Evolutionary conservation across 345 rosid genomes (phyloP), one percentile per base, ranked within the genome.

Genomic region (Camelina neglecta): DNA sequence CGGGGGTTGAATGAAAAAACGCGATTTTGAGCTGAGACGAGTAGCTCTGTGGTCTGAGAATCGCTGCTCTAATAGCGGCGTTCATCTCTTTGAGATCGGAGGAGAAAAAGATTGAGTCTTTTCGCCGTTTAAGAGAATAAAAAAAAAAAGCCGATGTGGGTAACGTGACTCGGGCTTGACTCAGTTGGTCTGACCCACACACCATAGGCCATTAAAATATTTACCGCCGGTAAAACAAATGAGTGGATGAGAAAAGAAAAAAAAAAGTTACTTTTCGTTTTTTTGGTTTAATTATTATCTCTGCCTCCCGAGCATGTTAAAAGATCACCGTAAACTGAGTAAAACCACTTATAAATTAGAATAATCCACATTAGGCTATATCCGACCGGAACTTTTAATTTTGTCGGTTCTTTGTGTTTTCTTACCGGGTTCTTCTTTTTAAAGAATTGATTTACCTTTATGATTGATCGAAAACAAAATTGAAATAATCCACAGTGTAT

Each of bases 1-100:
- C 84, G 1, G 89, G 84, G 4, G 93, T 85, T 18, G 92, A 83
- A 75, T 91, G 96, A 42, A 91, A 87, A 36, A 86, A 73, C 49
- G 85, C 77, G 53, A 71, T 18, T 60, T 75, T 80, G 20, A 71
- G 65, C 6, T 60, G 74, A 72, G 71, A 73, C 3, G 20, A 41
- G 10, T 15, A 47, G 81, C 61, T 79, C 35, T 83, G 82, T 6
- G 81, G 80, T 36, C 72, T 79, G 18, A 60, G 80, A 80, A 83
- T 61, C 56, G 87, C 82, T 16, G 85, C 82, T 82, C 79, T 85
- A 36, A 76, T 55, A 42, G 73, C 72, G 65, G 75, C 73, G 68
- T 82, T 84, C 92, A 84, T 88, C 42, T 66, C 65, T 45, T 51
- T 62, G 44, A 56, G 61, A 69, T 75, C 48, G 65, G 31, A 8